These are phyloP conservation scores for Ceratocystis alfenasii DNA, from an alignment of 2,329 filamentous ascomycete species.

Conservation along the genomic window DNA sequence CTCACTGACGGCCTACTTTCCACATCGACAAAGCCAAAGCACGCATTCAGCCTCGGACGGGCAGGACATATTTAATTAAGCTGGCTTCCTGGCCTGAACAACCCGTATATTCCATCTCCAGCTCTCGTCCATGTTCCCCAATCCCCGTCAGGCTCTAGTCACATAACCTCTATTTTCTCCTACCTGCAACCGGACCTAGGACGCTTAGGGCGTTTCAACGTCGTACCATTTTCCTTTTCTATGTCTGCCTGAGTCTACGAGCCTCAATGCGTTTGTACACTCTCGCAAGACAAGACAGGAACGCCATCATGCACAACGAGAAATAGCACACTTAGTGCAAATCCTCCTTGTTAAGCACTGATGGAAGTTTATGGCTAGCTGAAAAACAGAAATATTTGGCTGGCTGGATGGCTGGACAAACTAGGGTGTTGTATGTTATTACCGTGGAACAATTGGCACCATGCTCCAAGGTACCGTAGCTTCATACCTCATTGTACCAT, in stretches of 20 bases:
- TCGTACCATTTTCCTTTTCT: background rate
- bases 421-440: background rate
- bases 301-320: no score
- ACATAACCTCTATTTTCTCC: background rate
- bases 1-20: no score
- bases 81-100: background rate
- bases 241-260: no score
- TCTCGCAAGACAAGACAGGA: no score
- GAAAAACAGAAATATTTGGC: background rate
- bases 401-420: constrained; percentile 6
- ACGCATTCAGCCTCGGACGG: no score
- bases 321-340: no score
- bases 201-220: background rate
- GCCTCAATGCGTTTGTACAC: background rate
- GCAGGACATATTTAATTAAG: no score
- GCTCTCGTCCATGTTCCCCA: background rate
- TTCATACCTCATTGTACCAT: background rate
- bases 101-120: background rate
- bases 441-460: background rate
- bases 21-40: no score
- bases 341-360: no score
- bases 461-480: no score
- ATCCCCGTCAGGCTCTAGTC: background rate
- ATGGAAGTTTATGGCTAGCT: background rate
- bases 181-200: background rate